Percentiles rank a stretch among this genome's conserved stretches.
Conservation (phyloP, 768 basidiomycete genomes). For the Suillus tomentosus region DNA sequence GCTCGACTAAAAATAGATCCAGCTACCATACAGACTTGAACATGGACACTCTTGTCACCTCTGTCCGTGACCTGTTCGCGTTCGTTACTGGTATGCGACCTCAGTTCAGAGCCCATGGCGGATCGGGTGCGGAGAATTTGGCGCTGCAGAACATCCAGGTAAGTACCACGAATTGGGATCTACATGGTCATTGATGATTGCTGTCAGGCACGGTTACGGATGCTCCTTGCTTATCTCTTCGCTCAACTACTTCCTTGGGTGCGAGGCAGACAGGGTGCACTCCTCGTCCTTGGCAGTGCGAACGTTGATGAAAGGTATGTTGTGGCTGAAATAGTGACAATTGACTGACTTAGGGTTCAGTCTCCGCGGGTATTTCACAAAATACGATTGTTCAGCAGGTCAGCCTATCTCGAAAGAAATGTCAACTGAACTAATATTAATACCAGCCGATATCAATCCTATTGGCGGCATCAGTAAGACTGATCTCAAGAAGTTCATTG, state of each 20-base stretch:
- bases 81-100: conserved; percentile 77
- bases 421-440: conserved; percentile 16
- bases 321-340: neutral
- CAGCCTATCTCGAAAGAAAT: conserved; percentile 14
- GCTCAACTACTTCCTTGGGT: conserved; percentile 95
- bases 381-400: conserved; percentile 96
- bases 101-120: conserved; percentile 86
- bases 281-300: conserved; percentile 95
- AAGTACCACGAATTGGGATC: conserved; percentile 6
- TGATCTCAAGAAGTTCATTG: conserved; percentile 94
- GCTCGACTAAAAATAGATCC: conserved; percentile 4
- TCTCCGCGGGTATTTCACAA: conserved; percentile 94
- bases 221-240: conserved; percentile 94
- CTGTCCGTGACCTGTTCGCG: conserved; percentile 80
- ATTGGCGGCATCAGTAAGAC: conserved; percentile 99
- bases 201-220: conserved; percentile 80
- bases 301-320: conserved; percentile 95
- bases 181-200: conserved; percentile 6
- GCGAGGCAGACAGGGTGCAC: conserved; percentile 76
- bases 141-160: conserved; percentile 98
- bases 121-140: conserved; percentile 84
- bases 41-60: conserved; percentile 90
- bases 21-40: conserved; percentile 96
- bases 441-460: conserved; percentile 90
- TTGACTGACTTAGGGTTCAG: conserved; percentile 40